A percentile compares a stretch with the other conserved stretches of the same genome.
Evolutionary conservation across 2,329 filamentous ascomycete species (phyloP).

Genomic region (Fusarium sp.): DNA sequence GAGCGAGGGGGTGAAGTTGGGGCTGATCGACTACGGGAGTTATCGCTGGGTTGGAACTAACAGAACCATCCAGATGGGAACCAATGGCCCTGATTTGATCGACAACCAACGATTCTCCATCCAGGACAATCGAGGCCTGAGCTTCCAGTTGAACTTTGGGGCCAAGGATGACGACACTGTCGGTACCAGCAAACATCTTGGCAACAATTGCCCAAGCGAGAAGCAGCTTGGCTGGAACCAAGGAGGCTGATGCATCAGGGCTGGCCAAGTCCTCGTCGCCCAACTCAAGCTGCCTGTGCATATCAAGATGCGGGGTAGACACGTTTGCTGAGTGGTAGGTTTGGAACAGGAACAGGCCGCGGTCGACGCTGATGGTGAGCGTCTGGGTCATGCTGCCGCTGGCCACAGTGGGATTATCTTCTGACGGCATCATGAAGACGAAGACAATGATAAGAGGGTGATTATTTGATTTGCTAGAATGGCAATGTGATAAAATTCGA

Average conservation of each 20-base stretch:
- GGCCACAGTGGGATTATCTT: not conserved
- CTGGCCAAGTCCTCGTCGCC: not conserved
- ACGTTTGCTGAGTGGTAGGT: not conserved
- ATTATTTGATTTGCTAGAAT: too few species aligned
- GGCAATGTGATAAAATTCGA: not conserved
- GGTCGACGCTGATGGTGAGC: constrained; percentile 15
- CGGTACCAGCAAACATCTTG: not conserved
- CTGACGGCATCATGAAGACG: not conserved
- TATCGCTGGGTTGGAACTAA: not conserved
- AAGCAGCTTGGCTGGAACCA: not conserved
- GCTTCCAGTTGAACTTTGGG: not conserved
- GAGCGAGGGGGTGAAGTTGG: not conserved
- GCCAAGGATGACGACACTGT: not conserved
- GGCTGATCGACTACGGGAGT: not conserved
- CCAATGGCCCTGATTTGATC: not conserved
- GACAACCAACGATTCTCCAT: not conserved
- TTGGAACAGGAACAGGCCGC: not conserved
- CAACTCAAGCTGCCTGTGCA: not conserved
- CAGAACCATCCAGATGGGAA: not conserved
- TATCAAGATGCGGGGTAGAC: not conserved
- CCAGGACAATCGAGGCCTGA: not conserved
- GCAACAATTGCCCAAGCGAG: not conserved
- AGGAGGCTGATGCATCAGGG: not conserved
- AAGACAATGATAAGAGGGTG: not conserved
- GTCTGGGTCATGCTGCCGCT: constrained; percentile 10